phyloP scores from a whole-genome alignment of 2,329 filamentous ascomycete species.

The Colletotrichum spaethianum region DNA sequence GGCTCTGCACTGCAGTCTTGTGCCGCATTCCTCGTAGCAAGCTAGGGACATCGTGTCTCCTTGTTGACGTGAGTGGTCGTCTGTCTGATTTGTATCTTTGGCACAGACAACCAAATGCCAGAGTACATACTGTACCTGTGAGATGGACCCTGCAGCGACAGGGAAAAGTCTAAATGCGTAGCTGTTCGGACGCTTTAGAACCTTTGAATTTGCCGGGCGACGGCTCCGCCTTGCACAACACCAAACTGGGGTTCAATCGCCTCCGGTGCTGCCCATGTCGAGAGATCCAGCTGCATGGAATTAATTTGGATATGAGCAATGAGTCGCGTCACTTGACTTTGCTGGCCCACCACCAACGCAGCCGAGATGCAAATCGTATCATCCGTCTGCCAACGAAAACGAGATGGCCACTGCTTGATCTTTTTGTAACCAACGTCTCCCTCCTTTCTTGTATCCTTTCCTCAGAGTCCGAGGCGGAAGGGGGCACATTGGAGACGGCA shows the following conservation, averaged over 20 bases:
- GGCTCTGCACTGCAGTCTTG: not conserved
- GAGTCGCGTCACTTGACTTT: constrained; percentile 32
- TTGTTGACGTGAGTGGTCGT: not conserved
- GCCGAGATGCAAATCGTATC: constrained; percentile 18
- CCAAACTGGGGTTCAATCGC: not conserved
- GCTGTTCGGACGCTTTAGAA: constrained; percentile 26
- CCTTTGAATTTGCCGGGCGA: constrained; percentile 14
- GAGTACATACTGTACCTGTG: constrained; percentile 20
- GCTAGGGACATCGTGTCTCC: constrained; percentile 21
- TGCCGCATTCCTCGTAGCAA: constrained; percentile 18
- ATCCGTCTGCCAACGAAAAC: not conserved
- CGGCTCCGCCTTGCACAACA: constrained; percentile 25
- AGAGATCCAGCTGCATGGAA: constrained; percentile 18
- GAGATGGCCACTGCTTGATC: not conserved
- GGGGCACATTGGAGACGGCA: constrained; percentile 5
- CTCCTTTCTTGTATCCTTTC: not conserved
- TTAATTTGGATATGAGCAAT: constrained; percentile 18
- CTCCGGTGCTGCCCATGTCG: not conserved
- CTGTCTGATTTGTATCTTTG: not conserved
- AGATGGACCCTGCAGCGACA: constrained; percentile 36
- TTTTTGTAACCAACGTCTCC: no score
- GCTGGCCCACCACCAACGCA: constrained; percentile 8
- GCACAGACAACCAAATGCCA: not conserved
- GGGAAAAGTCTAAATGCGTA: constrained; percentile 35
- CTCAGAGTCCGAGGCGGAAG: not conserved